Conservation (phyloP, 257 asterid species). For the Scutellaria barbata region DNA sequence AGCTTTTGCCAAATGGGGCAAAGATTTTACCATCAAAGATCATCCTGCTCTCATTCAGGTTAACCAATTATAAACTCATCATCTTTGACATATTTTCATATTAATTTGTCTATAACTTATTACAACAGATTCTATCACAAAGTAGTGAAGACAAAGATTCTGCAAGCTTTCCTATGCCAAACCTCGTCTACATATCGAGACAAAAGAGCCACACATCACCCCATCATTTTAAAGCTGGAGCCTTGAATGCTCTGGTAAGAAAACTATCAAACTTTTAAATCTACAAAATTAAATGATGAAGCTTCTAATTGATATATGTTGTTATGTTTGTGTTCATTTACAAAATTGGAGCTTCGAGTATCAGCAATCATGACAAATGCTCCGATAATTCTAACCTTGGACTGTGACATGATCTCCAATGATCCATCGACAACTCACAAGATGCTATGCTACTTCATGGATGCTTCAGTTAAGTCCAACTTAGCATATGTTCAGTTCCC, state of each 20-base stretch:
- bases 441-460: conserved; percentile 61
- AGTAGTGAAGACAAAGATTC: conserved; percentile 46
- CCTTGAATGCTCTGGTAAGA: conserved; percentile 74
- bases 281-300: neutral
- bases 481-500: conserved; percentile 76
- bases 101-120: neutral
- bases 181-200: conserved; percentile 65
- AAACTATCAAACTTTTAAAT: neutral
- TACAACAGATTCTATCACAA: conserved; percentile 52
- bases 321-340: neutral
- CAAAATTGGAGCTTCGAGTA: conserved; percentile 62
- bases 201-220: conserved; percentile 54
- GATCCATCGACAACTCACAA: conserved; percentile 65
- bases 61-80: neutral
- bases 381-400: conserved; percentile 68
- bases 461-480: conserved; percentile 35
- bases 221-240: conserved; percentile 86
- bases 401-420: conserved; percentile 89
- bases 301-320: conserved; percentile 5
- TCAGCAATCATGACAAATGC: conserved; percentile 76
- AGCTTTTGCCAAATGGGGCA: conserved; percentile 44
- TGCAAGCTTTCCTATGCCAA: conserved; percentile 60
- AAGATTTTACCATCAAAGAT: conserved; percentile 49
- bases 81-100: neutral
- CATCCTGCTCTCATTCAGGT: conserved; percentile 73